These are phyloP conservation scores for Nicotiana otophora DNA, from an alignment of 257 asterid species.

Conservation along the genomic window DNA sequence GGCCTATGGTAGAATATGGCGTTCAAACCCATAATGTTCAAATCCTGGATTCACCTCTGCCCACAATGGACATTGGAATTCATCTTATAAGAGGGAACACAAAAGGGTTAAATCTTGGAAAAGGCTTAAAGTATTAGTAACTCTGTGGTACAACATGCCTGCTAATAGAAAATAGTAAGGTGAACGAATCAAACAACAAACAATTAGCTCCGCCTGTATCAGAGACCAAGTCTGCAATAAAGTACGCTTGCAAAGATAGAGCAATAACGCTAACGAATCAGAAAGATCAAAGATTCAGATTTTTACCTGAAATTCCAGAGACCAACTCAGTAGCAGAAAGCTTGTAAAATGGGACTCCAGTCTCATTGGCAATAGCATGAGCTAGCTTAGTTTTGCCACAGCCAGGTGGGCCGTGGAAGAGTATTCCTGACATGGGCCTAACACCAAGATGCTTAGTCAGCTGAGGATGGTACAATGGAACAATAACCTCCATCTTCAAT, in stretches of 20 bases:
- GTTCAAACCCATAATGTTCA: too few species aligned
- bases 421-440: constrained; percentile 67
- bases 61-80: too few species aligned
- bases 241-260: neutral
- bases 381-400: constrained; percentile 96
- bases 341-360: constrained; percentile 70
- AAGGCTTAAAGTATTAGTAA: too few species aligned
- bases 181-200: neutral
- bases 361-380: constrained; percentile 92
- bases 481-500: constrained; percentile 64
- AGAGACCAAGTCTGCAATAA: neutral
- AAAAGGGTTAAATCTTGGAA: too few species aligned
- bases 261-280: neutral
- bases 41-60: too few species aligned
- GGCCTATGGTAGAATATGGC: too few species aligned
- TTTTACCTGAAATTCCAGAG: constrained; percentile 72
- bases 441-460: constrained; percentile 54
- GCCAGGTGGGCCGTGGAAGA: constrained; percentile 93
- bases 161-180: neutral
- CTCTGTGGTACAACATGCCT: neutral
- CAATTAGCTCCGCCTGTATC: neutral
- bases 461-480: constrained; percentile 65
- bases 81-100: too few species aligned
- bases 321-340: constrained; percentile 90
- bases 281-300: neutral